Evolutionary conservation across 495 filamentous ascomycete species (phyloP).

Genomic region (Penicillium bovifimosum): DNA sequence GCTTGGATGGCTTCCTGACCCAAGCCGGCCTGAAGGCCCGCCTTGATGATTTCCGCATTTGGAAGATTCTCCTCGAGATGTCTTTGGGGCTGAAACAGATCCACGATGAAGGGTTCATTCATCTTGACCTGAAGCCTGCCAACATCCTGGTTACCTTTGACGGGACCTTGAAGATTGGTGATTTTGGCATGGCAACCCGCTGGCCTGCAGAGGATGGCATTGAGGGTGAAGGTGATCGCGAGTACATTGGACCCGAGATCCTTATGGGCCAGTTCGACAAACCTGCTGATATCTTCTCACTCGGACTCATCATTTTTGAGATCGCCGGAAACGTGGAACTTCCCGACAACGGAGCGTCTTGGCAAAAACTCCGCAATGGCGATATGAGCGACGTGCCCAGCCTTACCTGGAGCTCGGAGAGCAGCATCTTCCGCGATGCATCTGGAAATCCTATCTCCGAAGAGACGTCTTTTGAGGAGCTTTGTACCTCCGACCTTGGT

Average conservation of each 20-base stretch:
- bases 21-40: constrained; percentile 74
- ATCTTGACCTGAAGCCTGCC: constrained; percentile 92
- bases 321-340: constrained; percentile 86
- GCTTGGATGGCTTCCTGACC: constrained; percentile 73
- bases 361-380: constrained; percentile 80
- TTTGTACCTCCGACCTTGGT: constrained; percentile 46
- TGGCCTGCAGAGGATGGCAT: constrained; percentile 72
- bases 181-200: constrained; percentile 86
- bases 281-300: constrained; percentile 85
- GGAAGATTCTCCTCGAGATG: constrained; percentile 90
- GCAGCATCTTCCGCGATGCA: constrained; percentile 64
- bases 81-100: constrained; percentile 78
- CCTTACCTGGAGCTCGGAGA: constrained; percentile 71
- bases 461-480: constrained; percentile 44
- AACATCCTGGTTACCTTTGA: constrained; percentile 90
- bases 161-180: constrained; percentile 87
- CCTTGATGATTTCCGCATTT: constrained; percentile 94
- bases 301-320: constrained; percentile 91
- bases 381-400: constrained; percentile 82
- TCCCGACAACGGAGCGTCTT: constrained; percentile 84
- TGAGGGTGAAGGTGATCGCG: constrained; percentile 89
- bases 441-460: constrained; percentile 60
- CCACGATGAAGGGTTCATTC: constrained; percentile 81
- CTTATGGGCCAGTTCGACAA: constrained; percentile 79
- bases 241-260: constrained; percentile 92